Base-by-base conservation (phyloP, 768 basidiomycete species). In the Lentinula edodes region DNA sequence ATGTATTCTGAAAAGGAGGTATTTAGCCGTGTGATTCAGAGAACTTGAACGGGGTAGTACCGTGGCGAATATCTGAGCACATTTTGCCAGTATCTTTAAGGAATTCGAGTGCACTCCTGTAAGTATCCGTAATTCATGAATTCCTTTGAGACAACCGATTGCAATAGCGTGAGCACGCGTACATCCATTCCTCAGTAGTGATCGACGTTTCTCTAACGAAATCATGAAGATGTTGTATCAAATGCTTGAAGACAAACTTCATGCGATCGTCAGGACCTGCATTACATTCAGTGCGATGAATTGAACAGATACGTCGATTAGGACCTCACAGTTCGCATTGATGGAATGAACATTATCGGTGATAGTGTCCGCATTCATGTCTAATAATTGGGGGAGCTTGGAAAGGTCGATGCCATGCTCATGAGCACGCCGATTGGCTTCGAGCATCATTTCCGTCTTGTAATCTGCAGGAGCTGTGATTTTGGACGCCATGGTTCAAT, bases 171-270 rank as follows among this genome's bases (percentile, higher is more conserved):
- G 51, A 32, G 34, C 42, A 38, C 46, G 10, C 77, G 15, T 65
- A 80, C 88, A 87, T 87, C 93, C 93, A 95, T 76, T 95, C 93
- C 2, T 93, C 88, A 1, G 85, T 89, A 16, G 91, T 91, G 56
- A 94, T 72, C 61, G 83, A 80, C 0, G 89, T 88, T 71, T 93
- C 91, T 48, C 77, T 78, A 23, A 91, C 76, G 65, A 91, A 91
- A 42, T 84, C 80, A 68, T 94, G 92, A 7, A 94, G 63, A 69
- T 94, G 90, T 34, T 76, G 79, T 58, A 89, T 69, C 58, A 82
- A 64, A 56, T 72, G 75, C 62, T 73, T 73, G 65, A 82, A 75
- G 32, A 83, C 66, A 45, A 80, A 75, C 57, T 76, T 80, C 62
- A 67, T 73, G 59, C 81, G 71, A 55, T 78, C 77, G 64, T 80